Evolutionary conservation across 495 filamentous ascomycete genomes (phyloP).

Genomic region (Niebla homalea): DNA sequence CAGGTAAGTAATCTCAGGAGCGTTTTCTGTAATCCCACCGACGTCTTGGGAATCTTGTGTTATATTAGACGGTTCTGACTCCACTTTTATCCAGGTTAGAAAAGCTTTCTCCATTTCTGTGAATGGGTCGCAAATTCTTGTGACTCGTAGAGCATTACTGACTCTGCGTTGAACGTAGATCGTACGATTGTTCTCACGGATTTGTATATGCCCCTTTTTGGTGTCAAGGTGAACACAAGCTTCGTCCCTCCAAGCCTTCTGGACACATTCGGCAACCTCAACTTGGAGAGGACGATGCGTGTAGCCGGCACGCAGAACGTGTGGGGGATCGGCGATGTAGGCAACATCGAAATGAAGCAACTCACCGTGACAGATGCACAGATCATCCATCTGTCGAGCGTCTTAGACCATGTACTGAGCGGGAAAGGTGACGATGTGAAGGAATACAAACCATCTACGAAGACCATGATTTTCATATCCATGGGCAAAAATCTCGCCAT

Average conservation of each 20-base stretch:
- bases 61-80: too few species aligned
- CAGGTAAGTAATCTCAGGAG: not conserved
- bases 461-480: slow-evolving; percentile 27
- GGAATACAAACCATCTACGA: slow-evolving; percentile 12
- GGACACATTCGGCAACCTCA: slow-evolving; percentile 36
- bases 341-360: slow-evolving; percentile 6
- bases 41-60: too few species aligned
- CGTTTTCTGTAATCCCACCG: too few species aligned
- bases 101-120: too few species aligned
- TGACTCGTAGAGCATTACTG: too few species aligned
- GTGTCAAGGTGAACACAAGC: slow-evolving; percentile 3
- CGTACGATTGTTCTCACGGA: not conserved
- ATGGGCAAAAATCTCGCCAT: slow-evolving; percentile 34
- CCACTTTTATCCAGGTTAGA: too few species aligned
- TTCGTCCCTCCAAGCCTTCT: slow-evolving; percentile 20
- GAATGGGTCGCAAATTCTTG: too few species aligned
- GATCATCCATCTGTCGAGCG: slow-evolving; percentile 8
- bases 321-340: slow-evolving; percentile 41
- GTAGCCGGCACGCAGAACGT: slow-evolving; percentile 30
- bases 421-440: not conserved
- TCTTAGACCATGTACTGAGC: slow-evolving; percentile 3
- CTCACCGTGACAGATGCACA: slow-evolving; percentile 7
- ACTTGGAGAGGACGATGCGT: slow-evolving; percentile 41
- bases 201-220: slow-evolving; percentile 8
- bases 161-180: not conserved